phyloP scores from a whole-genome alignment of 179 eudicot species.

The Sideroxylon spinosum region DNA sequence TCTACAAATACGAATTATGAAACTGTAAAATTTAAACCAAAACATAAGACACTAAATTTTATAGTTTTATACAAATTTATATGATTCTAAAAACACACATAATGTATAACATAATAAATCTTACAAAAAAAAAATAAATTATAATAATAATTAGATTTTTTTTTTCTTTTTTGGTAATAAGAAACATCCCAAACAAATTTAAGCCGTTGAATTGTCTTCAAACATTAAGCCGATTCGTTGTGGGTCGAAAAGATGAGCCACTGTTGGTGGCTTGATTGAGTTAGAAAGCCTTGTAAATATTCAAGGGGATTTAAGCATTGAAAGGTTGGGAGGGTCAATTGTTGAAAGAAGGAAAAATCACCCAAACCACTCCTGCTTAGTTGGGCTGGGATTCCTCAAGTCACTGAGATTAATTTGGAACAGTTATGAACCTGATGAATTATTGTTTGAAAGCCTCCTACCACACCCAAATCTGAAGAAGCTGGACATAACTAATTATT shows the following conservation, averaged over 20 bases:
- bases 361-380: neutral
- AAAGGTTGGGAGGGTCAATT: neutral
- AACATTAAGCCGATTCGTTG: neutral
- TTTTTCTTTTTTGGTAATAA: too few relatives aligned
- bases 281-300: neutral
- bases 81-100: too few relatives aligned
- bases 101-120: too few relatives aligned
- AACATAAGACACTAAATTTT: too few relatives aligned
- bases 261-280: neutral
- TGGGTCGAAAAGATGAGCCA: neutral
- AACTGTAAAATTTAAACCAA: too few relatives aligned
- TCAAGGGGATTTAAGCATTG: neutral
- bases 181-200: too few relatives aligned
- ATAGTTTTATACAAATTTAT: too few relatives aligned
- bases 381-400: neutral
- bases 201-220: slow-evolving; percentile 7
- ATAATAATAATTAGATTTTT: too few relatives aligned
- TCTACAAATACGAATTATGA: too few relatives aligned
- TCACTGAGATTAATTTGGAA: neutral
- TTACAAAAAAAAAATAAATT: too few relatives aligned
- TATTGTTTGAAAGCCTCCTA: neutral
- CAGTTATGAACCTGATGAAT: neutral
- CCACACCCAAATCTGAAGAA: neutral
- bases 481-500: neutral
- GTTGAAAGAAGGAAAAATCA: neutral